phyloP scores from a whole-genome alignment of 768 basidiomycete species.

The Leccinum aurantiacum region DNA sequence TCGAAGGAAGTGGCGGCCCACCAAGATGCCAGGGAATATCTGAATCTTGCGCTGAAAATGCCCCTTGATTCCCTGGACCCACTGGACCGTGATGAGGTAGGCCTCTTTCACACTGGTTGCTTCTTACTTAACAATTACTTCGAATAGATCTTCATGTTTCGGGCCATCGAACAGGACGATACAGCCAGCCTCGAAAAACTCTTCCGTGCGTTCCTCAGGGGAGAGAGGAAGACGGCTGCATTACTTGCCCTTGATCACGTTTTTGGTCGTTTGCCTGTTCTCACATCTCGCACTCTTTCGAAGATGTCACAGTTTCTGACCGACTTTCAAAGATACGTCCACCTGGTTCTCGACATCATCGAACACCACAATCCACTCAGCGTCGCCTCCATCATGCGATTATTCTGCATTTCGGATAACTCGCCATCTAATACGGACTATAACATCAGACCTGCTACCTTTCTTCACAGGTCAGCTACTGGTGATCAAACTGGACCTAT shows the following conservation, averaged over 20 bases:
- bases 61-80: constrained; percentile 12
- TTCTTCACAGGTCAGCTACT: constrained; percentile 8
- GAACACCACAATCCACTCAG: constrained; percentile 5
- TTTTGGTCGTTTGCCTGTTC: constrained; percentile 3
- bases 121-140: not conserved
- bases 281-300: constrained; percentile 25
- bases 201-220: constrained; percentile 28
- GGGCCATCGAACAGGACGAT: constrained; percentile 30
- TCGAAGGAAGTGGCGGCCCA: constrained; percentile 2
- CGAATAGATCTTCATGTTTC: constrained; percentile 33
- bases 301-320: constrained; percentile 7
- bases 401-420: constrained; percentile 22
- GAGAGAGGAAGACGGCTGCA: not conserved
- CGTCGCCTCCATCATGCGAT: constrained; percentile 23
- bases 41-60: constrained; percentile 25
- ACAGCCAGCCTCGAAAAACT: constrained; percentile 32
- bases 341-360: constrained; percentile 8
- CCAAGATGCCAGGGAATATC: constrained; percentile 14
- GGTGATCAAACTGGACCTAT: not conserved
- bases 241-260: constrained; percentile 11
- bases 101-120: not conserved
- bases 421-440: constrained; percentile 8
- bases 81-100: constrained; percentile 13
- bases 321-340: constrained; percentile 6
- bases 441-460: constrained; percentile 3